Percentiles rank a stretch among this genome's conserved stretches.
These are phyloP conservation scores for Hymenoscyphus repandus DNA, from an alignment of 2,329 filamentous ascomycete species.

Conservation along the genomic window DNA sequence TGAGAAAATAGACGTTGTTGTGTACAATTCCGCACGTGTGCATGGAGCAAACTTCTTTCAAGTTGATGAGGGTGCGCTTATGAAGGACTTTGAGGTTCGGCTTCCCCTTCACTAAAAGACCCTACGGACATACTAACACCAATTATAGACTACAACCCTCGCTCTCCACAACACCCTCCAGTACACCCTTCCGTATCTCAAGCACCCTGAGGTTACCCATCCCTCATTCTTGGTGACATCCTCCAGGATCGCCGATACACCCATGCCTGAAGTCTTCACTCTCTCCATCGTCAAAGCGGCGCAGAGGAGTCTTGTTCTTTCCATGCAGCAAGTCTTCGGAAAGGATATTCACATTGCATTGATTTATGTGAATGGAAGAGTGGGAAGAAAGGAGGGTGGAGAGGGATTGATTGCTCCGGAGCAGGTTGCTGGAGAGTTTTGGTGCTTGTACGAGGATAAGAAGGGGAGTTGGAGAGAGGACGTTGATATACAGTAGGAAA, in stretches of 20 bases:
- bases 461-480: neutral
- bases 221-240: constrained; percentile 1
- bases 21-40: constrained; percentile 2
- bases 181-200: neutral
- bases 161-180: neutral
- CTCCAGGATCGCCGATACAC: neutral
- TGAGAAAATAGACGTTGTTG: neutral
- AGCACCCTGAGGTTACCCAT: neutral
- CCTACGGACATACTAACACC: neutral
- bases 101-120: neutral
- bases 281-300: neutral
- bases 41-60: neutral
- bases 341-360: neutral
- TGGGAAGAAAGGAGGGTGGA: neutral
- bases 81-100: neutral
- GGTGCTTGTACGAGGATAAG: neutral
- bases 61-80: neutral
- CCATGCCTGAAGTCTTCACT: neutral
- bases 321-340: neutral
- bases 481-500: constrained; percentile 13
- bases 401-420: neutral
- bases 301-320: neutral
- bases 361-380: neutral
- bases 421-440: neutral
- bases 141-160: constrained; percentile 1